Base-by-base conservation (phyloP, 495 filamentous ascomycete species). In the Penicillium flavigenum region DNA sequence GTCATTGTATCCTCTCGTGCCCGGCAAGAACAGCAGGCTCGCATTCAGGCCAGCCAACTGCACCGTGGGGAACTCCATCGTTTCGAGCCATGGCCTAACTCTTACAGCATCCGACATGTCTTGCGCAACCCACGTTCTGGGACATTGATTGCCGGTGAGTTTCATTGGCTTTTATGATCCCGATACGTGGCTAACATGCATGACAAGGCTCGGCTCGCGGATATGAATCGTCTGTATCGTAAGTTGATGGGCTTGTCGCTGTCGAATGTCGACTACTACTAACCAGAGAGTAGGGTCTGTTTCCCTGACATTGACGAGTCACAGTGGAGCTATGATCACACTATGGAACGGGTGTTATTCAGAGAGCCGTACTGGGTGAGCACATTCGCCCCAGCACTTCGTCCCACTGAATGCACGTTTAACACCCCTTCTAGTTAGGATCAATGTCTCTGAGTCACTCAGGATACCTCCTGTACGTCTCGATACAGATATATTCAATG, bases 361-460 rank as follows among this genome's bases (percentile, higher is more conserved):
- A 73, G 66, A 62, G 71, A 72, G 27, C 54, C 57, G 19, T 76
- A 72, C 54, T 63, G 71, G 51, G 74, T 76, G 64, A 46, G 64
- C 47, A 20, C 26, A 5, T 17, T 12, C 14, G 16, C 12, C 34
- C 14, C 39, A 24, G 5, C 10, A 38, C 10, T 19, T 12, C 14
- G 29, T 32, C 2, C 17, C 27, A 48, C 29, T 32, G n/a, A 22
- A 47, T 11, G 4, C 24, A 32, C 3, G 9, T 22, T 51, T 66
- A 41, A 71, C 52, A 31, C 2, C 29, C 19, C 11, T 20, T 45
- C 16, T 49, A 78, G 75, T 46, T 78, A 20, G 72, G 74, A 7
- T 78, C 75, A 2, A 56, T 76, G 19, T 76, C 72, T 5, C 27
- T 76, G 22, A 73, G 75, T 34, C 69, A 67, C n/a, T 73, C 75